These are phyloP conservation scores for Leccinum aurantiacum DNA, from an alignment of 768 basidiomycete genomes.

Conservation along the genomic window DNA sequence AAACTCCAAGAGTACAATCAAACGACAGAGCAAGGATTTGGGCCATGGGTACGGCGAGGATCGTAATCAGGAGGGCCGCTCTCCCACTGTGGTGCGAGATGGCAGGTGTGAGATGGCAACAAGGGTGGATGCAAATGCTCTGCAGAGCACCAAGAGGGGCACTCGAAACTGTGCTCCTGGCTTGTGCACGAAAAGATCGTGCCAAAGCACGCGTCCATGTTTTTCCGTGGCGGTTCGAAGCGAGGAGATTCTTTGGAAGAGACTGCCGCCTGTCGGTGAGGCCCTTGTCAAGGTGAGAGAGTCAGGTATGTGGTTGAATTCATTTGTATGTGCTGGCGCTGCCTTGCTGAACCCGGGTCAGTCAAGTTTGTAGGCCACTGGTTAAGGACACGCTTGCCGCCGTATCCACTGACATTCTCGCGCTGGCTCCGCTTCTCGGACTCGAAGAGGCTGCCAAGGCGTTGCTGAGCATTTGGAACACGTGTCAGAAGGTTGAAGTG, in stretches of 20 bases:
- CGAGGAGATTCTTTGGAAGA: too few species aligned
- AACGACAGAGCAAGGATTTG: too few species aligned
- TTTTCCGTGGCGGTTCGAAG: too few species aligned
- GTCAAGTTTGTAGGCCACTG: conserved; percentile 37
- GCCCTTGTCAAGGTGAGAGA: conserved; percentile 22
- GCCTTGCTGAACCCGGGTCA: conserved; percentile 11
- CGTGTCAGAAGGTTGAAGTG: conserved; percentile 60
- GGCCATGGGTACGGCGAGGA: too few species aligned
- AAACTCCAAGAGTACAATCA: too few species aligned
- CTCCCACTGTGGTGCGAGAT: too few species aligned
- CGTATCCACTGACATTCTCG: conserved; percentile 36
- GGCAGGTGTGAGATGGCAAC: too few species aligned
- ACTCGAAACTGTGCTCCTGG: neutral
- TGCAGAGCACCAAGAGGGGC: neutral
- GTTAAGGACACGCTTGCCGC: conserved; percentile 38
- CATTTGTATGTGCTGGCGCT: neutral
- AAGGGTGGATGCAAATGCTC: too few species aligned
- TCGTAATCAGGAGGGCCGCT: too few species aligned
- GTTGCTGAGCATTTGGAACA: conserved; percentile 64
- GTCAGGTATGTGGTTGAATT: conserved; percentile 12
- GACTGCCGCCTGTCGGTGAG: conserved; percentile 22
- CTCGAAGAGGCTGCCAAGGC: conserved; percentile 51
- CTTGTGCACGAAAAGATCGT: conserved; percentile 19
- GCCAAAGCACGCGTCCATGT: conserved; percentile 3
- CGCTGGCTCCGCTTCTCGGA: conserved; percentile 57